A percentile compares a stretch with the other conserved stretches of the same genome.
Evolutionary conservation across 768 basidiomycete genomes (phyloP).

Genomic region (Suillus placidus): DNA sequence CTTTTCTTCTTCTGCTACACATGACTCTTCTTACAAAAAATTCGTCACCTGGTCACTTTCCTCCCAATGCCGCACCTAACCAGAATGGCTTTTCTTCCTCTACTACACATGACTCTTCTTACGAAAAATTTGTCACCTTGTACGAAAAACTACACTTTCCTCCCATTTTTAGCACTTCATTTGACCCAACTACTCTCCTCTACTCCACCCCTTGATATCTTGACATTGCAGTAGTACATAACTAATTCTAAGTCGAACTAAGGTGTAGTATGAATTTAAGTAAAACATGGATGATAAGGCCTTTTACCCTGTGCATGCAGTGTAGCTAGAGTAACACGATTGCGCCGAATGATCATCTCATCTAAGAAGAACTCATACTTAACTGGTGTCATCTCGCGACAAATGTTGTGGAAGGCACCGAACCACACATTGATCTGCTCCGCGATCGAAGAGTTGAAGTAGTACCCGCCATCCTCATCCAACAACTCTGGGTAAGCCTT

Average conservation of each 20-base stretch:
- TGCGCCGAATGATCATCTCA: constrained; percentile 36
- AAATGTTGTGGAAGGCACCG: constrained; percentile 35
- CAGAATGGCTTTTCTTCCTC: constrained; percentile 9
- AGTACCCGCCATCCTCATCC: constrained; percentile 30
- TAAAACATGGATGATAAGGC: no score
- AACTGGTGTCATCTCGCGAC: constrained; percentile 33
- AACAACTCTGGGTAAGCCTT: constrained; percentile 33
- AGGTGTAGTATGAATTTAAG: no score
- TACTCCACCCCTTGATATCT: constrained; percentile 51
- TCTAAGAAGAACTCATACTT: constrained; percentile 39
- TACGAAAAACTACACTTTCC: constrained; percentile 48
- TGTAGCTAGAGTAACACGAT: constrained; percentile 11
- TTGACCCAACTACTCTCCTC: constrained; percentile 77
- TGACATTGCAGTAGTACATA: no score
- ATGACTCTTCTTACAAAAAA: no score
- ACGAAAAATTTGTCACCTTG: constrained; percentile 41
- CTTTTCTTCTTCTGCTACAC: no score
- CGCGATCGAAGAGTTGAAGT: constrained; percentile 39
- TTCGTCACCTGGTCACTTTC: no score
- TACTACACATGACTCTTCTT: constrained; percentile 29
- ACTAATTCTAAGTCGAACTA: no score
- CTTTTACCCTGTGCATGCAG: not conserved
- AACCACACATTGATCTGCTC: constrained; percentile 43
- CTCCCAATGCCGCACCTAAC: constrained; percentile 28
- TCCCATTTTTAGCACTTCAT: constrained; percentile 70